Percentiles rank a stretch among this genome's conserved stretches.
These are phyloP conservation scores for Aegilops tauschii DNA, from an alignment of 176 grass and related monocot species.

Conservation along the genomic window DNA sequence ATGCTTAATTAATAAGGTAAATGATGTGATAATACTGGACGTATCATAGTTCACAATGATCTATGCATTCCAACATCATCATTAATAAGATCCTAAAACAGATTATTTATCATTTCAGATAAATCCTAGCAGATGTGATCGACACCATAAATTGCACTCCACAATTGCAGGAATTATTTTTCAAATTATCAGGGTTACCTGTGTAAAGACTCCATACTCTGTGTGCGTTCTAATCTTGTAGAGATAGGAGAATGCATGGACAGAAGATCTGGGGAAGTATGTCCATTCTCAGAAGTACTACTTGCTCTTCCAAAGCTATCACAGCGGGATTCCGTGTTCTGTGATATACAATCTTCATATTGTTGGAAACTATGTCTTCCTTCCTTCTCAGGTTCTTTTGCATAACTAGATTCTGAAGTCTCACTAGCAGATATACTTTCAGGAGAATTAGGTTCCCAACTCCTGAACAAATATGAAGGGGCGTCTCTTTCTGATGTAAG, in stretches of 20 bases:
- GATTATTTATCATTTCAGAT: conserved; percentile 3
- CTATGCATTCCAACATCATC: conserved; percentile 5
- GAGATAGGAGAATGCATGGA: conserved; percentile 33
- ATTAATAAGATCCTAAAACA: background rate
- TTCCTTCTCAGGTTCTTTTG: conserved; percentile 83
- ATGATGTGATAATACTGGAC: conserved; percentile 3
- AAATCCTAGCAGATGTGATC: background rate
- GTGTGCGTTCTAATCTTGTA: conserved; percentile 40
- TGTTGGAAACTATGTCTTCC: conserved; percentile 54
- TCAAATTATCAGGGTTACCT: conserved; percentile 51
- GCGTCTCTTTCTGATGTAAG: conserved; percentile 52
- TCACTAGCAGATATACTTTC: conserved; percentile 79
- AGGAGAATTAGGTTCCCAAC: conserved; percentile 68
- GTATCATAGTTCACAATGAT: conserved; percentile 13
- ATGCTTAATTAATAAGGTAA: conserved; percentile 22
- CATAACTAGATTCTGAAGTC: conserved; percentile 69
- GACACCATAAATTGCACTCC: conserved; percentile 16
- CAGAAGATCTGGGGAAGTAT: conserved; percentile 67
- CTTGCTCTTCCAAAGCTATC: conserved; percentile 81
- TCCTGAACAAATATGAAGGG: conserved; percentile 61
- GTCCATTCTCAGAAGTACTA: conserved; percentile 60
- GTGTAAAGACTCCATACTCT: conserved; percentile 73
- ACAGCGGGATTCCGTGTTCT: conserved; percentile 57
- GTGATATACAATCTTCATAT: conserved; percentile 69
- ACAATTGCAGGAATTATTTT: conserved; percentile 12